Evolutionary conservation across 108 stramenopile genomes (phyloP).

Genomic region (Nannochloropsis granulata): DNA sequence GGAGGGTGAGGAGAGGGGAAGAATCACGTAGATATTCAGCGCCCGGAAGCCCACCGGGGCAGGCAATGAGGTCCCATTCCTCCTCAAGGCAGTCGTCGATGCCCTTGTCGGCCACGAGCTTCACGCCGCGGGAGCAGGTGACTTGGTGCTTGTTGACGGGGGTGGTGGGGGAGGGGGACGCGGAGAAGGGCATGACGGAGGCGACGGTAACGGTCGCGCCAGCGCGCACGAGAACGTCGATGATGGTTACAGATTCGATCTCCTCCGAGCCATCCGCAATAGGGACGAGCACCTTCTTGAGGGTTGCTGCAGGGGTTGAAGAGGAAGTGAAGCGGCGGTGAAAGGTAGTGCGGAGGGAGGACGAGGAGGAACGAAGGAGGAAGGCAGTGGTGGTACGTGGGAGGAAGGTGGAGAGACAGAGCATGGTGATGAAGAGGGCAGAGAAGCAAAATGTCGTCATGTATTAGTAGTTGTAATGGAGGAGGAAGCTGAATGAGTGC

Average conservation of each 20-base stretch:
- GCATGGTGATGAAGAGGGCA: not conserved
- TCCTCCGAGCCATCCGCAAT: slow-evolving; percentile 89
- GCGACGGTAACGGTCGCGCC: slow-evolving; percentile 78
- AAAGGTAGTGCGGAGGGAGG: not conserved
- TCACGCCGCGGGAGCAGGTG: slow-evolving; percentile 21
- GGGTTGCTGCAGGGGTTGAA: not conserved
- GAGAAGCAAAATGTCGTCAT: not conserved
- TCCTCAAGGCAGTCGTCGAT: slow-evolving; percentile 60
- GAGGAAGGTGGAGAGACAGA: not conserved
- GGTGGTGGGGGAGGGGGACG: not conserved
- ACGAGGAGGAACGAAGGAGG: not conserved
- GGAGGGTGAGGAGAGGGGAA: not conserved
- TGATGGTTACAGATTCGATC: slow-evolving; percentile 87
- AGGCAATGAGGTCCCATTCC: slow-evolving; percentile 59
- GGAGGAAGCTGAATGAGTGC: not conserved
- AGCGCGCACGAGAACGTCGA: slow-evolving; percentile 73
- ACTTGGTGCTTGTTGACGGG: not conserved
- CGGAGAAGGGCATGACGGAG: slow-evolving; percentile 49
- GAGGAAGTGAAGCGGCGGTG: not conserved
- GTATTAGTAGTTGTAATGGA: not conserved
- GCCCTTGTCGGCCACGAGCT: slow-evolving; percentile 60
- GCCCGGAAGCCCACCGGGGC: slow-evolving; percentile 30
- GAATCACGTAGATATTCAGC: slow-evolving; percentile 2
- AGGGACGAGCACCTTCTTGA: slow-evolving; percentile 62
- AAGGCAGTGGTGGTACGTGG: not conserved